These are phyloP conservation scores for Colletotrichum sidae DNA, from an alignment of 2,329 filamentous ascomycete genomes.

Conservation along the genomic window DNA sequence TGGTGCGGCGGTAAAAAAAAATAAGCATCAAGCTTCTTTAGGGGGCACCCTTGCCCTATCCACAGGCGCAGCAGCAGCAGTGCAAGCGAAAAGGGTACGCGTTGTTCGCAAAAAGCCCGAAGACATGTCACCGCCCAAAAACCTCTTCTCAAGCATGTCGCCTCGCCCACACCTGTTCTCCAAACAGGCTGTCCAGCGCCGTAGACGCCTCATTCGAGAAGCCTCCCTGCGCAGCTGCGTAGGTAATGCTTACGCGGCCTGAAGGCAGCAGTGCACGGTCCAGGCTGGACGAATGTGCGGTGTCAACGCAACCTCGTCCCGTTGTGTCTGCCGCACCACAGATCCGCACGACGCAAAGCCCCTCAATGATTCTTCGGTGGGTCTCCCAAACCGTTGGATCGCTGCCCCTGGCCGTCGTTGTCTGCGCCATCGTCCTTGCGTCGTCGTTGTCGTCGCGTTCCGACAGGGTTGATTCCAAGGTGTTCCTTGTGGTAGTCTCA, in stretches of 20 bases:
- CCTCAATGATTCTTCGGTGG: constrained; percentile 10
- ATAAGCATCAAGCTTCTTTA: constrained; percentile 33
- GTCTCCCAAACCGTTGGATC: constrained; percentile 31
- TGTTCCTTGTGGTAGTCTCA: constrained; percentile 35
- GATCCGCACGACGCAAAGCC: constrained; percentile 12
- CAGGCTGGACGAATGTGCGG: constrained; percentile 15
- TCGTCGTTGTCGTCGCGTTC: constrained; percentile 27
- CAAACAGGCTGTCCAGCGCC: neutral
- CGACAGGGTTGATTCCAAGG: constrained; percentile 31
- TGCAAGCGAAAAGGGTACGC: constrained; percentile 11
- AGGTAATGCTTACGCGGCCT: constrained; percentile 31
- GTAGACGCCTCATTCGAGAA: constrained; percentile 5
- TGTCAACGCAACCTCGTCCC: constrained; percentile 4
- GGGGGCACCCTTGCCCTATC: constrained; percentile 15
- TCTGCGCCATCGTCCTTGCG: constrained; percentile 20
- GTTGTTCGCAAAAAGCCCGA: constrained; percentile 14
- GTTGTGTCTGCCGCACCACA: constrained; percentile 9
- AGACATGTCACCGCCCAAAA: constrained; percentile 11
- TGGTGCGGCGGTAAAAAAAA: constrained; percentile 25
- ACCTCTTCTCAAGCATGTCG: neutral
- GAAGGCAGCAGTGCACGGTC: constrained; percentile 29
- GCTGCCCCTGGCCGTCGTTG: constrained; percentile 10
- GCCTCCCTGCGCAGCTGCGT: constrained; percentile 11
- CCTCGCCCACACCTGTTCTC: neutral
- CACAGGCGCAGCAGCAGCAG: constrained; percentile 17